Conservation (phyloP, 2,329 filamentous ascomycete species). For the Alternaria rosae region DNA sequence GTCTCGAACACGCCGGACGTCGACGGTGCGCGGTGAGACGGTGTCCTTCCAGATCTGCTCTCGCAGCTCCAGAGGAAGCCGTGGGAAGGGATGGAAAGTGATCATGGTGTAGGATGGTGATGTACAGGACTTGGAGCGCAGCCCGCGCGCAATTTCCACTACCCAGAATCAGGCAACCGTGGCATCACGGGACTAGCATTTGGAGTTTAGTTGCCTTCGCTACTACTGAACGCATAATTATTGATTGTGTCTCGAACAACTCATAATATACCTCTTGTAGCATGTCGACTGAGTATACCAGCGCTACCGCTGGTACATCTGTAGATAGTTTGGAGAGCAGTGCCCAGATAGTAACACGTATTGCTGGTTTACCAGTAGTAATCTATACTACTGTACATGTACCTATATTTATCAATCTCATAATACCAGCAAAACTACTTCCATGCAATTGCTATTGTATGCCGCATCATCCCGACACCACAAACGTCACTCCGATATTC, state of each 20-base stretch:
- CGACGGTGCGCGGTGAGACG: constrained; percentile 17
- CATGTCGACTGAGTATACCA: not conserved
- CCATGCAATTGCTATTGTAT: not conserved
- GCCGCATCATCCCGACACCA: not conserved
- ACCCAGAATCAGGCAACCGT: not conserved
- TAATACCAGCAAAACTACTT: not conserved
- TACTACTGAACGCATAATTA: too few species aligned
- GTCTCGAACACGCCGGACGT: constrained; percentile 10
- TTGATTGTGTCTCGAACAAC: not conserved
- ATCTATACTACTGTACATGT: not conserved
- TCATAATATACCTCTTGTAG: not conserved
- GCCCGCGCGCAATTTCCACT: not conserved
- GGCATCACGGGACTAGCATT: not conserved
- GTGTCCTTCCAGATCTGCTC: constrained; percentile 22
- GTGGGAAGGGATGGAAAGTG: constrained; percentile 22
- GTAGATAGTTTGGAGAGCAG: not conserved
- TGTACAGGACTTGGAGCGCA: not conserved
- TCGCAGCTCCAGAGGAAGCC: constrained; percentile 19
- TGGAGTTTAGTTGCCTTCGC: not conserved
- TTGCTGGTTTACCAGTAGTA: not conserved
- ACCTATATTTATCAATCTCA: not conserved
- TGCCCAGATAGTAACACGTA: too few species aligned
- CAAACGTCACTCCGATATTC: not conserved
- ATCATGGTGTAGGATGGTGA: constrained; percentile 1
- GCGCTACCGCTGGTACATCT: not conserved